phyloP scores from a whole-genome alignment of 805 yeast genomes.

The Jamesozyma spencerorum region DNA sequence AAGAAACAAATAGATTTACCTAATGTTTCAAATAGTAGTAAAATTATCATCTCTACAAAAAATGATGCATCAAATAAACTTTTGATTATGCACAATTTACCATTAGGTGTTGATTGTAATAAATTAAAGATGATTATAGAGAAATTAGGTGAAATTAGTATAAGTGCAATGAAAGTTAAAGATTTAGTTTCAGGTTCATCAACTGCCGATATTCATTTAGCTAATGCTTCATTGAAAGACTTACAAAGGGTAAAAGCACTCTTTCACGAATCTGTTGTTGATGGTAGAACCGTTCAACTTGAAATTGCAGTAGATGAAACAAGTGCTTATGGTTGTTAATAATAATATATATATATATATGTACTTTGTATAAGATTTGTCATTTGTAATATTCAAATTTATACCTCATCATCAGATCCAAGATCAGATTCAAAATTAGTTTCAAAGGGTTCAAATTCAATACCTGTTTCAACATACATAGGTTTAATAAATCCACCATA shows the following conservation, averaged over 20 bases:
- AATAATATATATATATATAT: not conserved
- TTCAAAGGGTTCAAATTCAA: slow-evolving; percentile 38
- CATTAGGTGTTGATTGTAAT: slow-evolving; percentile 22
- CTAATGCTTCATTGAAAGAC: slow-evolving; percentile 16
- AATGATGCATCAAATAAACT: slow-evolving; percentile 9
- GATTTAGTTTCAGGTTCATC: slow-evolving; percentile 34
- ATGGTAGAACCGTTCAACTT: slow-evolving; percentile 35
- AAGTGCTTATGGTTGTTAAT: not conserved
- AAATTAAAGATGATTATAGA: slow-evolving; percentile 18
- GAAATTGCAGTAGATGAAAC: slow-evolving; percentile 17
- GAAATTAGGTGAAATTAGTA: slow-evolving; percentile 13
- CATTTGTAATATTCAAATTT: not conserved
- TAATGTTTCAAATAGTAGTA: slow-evolving; percentile 1
- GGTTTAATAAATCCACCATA: slow-evolving; percentile 81
- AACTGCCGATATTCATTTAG: slow-evolving; percentile 32
- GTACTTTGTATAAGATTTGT: not conserved
- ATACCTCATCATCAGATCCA: slow-evolving; percentile 38
- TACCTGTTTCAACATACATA: slow-evolving; percentile 52
- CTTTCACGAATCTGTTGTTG: slow-evolving; percentile 40
- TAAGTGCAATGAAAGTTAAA: slow-evolving; percentile 22
- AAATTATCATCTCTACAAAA: slow-evolving; percentile 19
- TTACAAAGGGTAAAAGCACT: slow-evolving; percentile 26
- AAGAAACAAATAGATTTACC: not conserved
- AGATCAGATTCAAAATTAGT: slow-evolving; percentile 33
- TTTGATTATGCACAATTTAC: slow-evolving; percentile 19